phyloP scores from a whole-genome alignment of 2,329 filamentous ascomycete genomes.

The Botrytis elliptica region DNA sequence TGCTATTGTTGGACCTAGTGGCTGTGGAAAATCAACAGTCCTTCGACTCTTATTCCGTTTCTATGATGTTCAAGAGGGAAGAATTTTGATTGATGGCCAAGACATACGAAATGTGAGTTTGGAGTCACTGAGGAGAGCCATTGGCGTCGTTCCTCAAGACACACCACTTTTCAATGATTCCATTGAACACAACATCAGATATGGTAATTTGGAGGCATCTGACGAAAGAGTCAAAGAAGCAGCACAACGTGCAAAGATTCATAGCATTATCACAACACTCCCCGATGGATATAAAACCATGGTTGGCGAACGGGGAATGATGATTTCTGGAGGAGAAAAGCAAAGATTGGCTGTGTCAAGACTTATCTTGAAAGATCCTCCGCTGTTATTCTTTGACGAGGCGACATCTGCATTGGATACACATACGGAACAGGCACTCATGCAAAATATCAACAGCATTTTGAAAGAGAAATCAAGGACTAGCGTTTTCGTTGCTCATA shows the following conservation, averaged over 20 bases:
- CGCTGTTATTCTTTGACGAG: slow-evolving; percentile 91
- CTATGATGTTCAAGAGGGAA: slow-evolving; percentile 83
- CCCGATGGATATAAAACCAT: slow-evolving; percentile 88
- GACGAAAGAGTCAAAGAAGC: slow-evolving; percentile 72
- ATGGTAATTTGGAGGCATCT: slow-evolving; percentile 77
- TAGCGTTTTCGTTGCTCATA: slow-evolving; percentile 92
- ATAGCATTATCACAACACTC: slow-evolving; percentile 76
- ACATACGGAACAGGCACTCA: slow-evolving; percentile 85
- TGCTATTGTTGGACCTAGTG: slow-evolving; percentile 90
- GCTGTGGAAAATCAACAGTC: slow-evolving; percentile 94
- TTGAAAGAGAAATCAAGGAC: slow-evolving; percentile 84
- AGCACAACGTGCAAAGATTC: slow-evolving; percentile 78
- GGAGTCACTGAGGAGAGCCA: slow-evolving; percentile 78
- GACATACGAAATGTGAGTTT: slow-evolving; percentile 81
- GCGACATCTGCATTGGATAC: slow-evolving; percentile 91
- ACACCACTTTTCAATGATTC: slow-evolving; percentile 97
- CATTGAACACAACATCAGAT: slow-evolving; percentile 92
- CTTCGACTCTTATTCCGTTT: slow-evolving; percentile 88
- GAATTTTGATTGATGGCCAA: slow-evolving; percentile 89
- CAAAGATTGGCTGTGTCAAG: slow-evolving; percentile 83
- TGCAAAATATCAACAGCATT: slow-evolving; percentile 91
- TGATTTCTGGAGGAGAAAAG: slow-evolving; percentile 95
- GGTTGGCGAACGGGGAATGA: slow-evolving; percentile 91
- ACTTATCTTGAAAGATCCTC: slow-evolving; percentile 83
- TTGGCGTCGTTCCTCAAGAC: slow-evolving; percentile 95